These are phyloP conservation scores for Pseudomonodictys pantanalensis DNA, from an alignment of 495 filamentous ascomycete species.

Conservation along the genomic window DNA sequence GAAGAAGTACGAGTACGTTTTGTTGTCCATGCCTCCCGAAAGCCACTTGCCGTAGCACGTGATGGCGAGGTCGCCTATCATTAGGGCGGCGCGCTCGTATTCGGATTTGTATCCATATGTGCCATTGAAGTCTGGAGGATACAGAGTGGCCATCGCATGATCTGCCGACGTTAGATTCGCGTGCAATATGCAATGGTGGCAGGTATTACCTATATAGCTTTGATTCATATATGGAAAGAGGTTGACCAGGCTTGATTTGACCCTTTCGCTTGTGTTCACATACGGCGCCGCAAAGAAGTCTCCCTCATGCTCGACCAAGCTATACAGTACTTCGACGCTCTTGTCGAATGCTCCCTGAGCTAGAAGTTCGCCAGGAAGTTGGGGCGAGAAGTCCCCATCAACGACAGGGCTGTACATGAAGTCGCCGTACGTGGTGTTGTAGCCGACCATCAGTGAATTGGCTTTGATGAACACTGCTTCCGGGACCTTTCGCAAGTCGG, in stretches of 20 bases:
- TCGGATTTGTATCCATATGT: conserved; percentile 46
- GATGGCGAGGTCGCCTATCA: conserved; percentile 45
- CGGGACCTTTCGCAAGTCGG: conserved; percentile 49
- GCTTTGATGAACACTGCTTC: conserved; percentile 47
- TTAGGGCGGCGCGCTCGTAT: conserved; percentile 39
- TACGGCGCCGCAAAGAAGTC: conserved; percentile 47
- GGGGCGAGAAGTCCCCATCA: conserved; percentile 58
- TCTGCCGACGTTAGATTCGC: conserved; percentile 13
- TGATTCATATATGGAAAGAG: conserved; percentile 1
- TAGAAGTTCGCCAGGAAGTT: conserved; percentile 54
- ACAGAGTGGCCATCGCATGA: conserved; percentile 43
- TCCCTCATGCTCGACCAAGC: conserved; percentile 55
- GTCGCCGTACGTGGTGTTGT: conserved; percentile 44
- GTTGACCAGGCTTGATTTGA: neutral
- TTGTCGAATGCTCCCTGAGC: conserved; percentile 54
- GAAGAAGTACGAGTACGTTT: conserved; percentile 59
- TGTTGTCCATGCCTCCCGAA: conserved; percentile 46
- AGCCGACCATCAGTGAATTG: conserved; percentile 50
- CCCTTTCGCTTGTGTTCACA: conserved; percentile 36
- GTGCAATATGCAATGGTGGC: neutral
- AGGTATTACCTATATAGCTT: neutral
- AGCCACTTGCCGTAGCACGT: conserved; percentile 50
- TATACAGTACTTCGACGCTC: conserved; percentile 53
- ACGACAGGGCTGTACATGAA: conserved; percentile 58
- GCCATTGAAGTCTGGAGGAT: conserved; percentile 45